Conservation (phyloP, 2,329 filamentous ascomycete genomes). For the Xylariaceae sp. region DNA sequence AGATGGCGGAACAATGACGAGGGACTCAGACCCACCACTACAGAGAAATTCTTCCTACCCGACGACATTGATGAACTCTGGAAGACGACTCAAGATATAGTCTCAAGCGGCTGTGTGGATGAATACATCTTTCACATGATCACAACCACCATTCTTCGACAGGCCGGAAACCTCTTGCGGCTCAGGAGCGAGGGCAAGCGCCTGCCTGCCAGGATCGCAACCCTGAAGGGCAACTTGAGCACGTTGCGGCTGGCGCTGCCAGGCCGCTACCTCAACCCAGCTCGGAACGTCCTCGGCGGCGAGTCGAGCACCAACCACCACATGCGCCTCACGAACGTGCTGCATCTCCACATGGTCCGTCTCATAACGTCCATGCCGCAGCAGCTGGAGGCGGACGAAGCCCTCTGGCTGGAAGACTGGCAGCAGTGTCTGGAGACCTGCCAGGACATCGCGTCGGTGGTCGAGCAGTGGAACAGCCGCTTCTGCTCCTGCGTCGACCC, state of each 20-base stretch:
- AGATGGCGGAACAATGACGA: constrained; percentile 7
- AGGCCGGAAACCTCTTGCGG: constrained; percentile 16
- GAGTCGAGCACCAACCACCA: constrained; percentile 22
- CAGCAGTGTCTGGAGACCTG: constrained; percentile 21
- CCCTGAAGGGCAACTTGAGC: constrained; percentile 14
- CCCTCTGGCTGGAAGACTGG: constrained; percentile 21
- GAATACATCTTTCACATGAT: constrained; percentile 22
- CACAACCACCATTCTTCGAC: constrained; percentile 19
- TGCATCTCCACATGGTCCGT: constrained; percentile 19
- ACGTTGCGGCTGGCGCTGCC: constrained; percentile 23
- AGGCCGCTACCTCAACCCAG: constrained; percentile 21
- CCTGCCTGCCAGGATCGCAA: constrained; percentile 5
- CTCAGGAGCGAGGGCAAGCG: constrained; percentile 13
- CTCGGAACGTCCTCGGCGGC: constrained; percentile 21
- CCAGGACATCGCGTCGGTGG: constrained; percentile 22
- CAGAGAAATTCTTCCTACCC: constrained; percentile 14
- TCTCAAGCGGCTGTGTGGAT: constrained; percentile 9
- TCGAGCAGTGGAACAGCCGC: constrained; percentile 25
- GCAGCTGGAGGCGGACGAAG: constrained; percentile 6
- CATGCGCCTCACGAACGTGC: constrained; percentile 16
- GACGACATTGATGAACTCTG: constrained; percentile 19
- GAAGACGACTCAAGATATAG: constrained; percentile 14
- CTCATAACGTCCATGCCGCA: constrained; percentile 13
- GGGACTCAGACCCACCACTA: neutral
- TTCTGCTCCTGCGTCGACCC: constrained; percentile 25